Conservation (phyloP, 2,329 filamentous ascomycete genomes). For the Claviceps capensis region DNA sequence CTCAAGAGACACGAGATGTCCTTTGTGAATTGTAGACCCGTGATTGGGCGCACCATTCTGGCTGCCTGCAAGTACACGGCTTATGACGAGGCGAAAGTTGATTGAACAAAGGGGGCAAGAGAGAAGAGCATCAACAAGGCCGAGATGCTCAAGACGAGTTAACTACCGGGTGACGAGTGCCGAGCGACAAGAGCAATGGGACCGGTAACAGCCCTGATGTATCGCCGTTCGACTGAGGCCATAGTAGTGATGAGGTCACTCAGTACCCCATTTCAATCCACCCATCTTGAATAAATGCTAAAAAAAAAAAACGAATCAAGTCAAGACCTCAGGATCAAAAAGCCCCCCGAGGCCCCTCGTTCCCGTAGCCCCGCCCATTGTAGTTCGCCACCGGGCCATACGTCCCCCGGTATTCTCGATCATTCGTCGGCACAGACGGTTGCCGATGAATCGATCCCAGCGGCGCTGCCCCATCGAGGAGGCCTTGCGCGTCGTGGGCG, state of each 20-base stretch:
- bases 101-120: neutral
- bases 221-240: neutral
- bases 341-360: neutral
- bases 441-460: slow-evolving; percentile 16
- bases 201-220: neutral
- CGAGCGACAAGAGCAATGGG: neutral
- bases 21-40: too few species aligned
- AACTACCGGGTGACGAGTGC: neutral
- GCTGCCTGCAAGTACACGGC: too few species aligned
- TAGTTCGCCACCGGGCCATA: slow-evolving; percentile 9
- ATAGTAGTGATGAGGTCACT: too few species aligned
- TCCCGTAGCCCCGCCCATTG: slow-evolving; percentile 1
- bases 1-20: too few species aligned
- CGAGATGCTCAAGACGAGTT: neutral
- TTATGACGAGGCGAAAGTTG: neutral
- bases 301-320: too few species aligned
- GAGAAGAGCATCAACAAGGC: neutral
- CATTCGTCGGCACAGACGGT: neutral
- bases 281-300: too few species aligned
- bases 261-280: too few species aligned
- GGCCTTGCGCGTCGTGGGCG: slow-evolving; percentile 21
- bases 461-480: slow-evolving; percentile 27
- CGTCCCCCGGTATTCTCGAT: slow-evolving; percentile 6
- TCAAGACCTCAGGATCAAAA: neutral
- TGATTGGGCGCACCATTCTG: too few species aligned